phyloP scores from a whole-genome alignment of 352 stramenopile genomes.

The Phytophthora fragariae region DNA sequence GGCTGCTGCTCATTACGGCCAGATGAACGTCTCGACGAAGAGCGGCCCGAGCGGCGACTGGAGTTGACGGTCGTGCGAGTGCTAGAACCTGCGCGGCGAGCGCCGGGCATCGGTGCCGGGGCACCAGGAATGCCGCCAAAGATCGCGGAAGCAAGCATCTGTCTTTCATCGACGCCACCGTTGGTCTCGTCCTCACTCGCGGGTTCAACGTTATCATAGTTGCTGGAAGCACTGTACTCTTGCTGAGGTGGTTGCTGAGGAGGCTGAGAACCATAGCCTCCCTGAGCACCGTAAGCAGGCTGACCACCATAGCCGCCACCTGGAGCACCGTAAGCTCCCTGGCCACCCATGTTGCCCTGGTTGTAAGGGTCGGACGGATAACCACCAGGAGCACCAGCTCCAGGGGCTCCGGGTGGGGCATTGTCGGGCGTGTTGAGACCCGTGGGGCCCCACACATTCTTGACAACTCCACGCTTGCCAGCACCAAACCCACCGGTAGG shows the following conservation, averaged over 20 bases:
- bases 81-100: constrained; percentile 43
- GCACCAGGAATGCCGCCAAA: constrained; percentile 96
- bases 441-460: constrained; percentile 89
- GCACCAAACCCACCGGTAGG: constrained; percentile 49
- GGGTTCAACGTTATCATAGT: constrained; percentile 64
- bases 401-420: constrained; percentile 21
- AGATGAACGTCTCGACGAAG: constrained; percentile 36
- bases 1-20: constrained; percentile 53
- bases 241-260: constrained; percentile 43
- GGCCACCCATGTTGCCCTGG: constrained; percentile 31
- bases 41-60: constrained; percentile 34
- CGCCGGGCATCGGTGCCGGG: constrained; percentile 49
- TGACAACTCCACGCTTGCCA: constrained; percentile 63
- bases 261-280: constrained; percentile 45
- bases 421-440: constrained; percentile 75
- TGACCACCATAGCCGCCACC: constrained; percentile 49
- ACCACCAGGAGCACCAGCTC: constrained; percentile 33
- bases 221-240: constrained; percentile 52
- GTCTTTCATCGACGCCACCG: constrained; percentile 69
- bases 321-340: constrained; percentile 44
- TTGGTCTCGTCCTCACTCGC: constrained; percentile 42
- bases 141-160: constrained; percentile 94
- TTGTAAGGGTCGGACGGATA: constrained; percentile 54
- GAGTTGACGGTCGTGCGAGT: constrained; percentile 41
- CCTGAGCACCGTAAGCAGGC: constrained; percentile 46